Base-by-base conservation (phyloP, 2,329 filamentous ascomycete species). In the Colletotrichum theobromicola region DNA sequence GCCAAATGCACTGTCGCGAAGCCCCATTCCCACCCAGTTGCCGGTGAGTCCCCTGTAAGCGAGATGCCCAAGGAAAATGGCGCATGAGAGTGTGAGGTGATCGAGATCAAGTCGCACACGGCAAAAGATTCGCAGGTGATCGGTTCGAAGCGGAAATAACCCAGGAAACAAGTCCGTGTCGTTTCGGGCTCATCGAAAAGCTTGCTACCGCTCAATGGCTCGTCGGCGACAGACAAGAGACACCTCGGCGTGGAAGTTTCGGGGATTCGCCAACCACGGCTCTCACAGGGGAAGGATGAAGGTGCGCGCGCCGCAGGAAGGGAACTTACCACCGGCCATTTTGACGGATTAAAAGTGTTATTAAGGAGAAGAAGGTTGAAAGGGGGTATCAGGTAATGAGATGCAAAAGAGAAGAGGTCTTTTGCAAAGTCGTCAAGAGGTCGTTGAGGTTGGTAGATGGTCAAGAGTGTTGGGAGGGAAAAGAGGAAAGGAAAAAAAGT, bases 291-390 rank as follows among this genome's bases (percentile, higher is more conserved):
- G 16, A 46, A 26, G 46, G 18, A 24, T 24, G 72, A 21, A 50
- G 35, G 24, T 50, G 15, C 34, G 30, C 30, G 28, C 30, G 42
- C 66, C 35, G 65, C 58, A 66, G 34, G 57, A n/a, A 28, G 34
- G 18, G 15, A 15, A 87, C 85, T 86, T 84, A 87, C 85, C 85
- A 79, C 84, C 84, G 84, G 85, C 85, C 85, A 87, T 87, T 84
- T 81, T 86, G 76, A 67, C 64, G 71, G 74, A 72, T 70, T 69
- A 67, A 60, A 74, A 53, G 68, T 57, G 30, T 35, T 76, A 77
- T 76, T 76, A 72, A 60, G 42, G 37, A 37, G 32, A 63, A 53
- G 30, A 55, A 64, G 32, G 21, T 74, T 37, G 77, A 75, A 72
- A 75, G 66, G 75, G 77, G 76, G 70, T 74, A 82, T 79, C 80